Percentiles rank a stretch among this genome's conserved stretches.
These are phyloP conservation scores for Asterella californica DNA, from an alignment of 225 moss, liverwort and hornwort species.

Conservation along the genomic window DNA sequence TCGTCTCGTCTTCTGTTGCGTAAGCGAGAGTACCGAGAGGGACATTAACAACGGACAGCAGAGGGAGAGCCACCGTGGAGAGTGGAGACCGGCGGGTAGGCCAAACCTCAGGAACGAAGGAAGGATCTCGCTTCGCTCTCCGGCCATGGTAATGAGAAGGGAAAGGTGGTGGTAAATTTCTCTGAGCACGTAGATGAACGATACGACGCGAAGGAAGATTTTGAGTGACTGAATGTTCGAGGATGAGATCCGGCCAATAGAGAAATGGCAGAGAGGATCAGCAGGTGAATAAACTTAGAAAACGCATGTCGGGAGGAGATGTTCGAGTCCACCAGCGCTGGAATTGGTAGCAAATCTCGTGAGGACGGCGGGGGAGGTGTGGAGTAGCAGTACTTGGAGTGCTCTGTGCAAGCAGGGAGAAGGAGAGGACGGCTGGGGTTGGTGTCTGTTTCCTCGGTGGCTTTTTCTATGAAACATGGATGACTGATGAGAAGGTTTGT, in stretches of 20 bases:
- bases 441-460: neutral
- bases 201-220: slow-evolving; percentile 3
- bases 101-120: slow-evolving; percentile 14
- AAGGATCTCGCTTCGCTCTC: neutral
- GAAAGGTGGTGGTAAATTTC: neutral
- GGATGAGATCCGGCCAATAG: neutral
- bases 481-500: neutral
- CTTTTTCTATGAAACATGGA: slow-evolving; percentile 8
- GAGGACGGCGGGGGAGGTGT: neutral
- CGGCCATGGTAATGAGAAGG: neutral
- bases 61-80: neutral
- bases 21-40: neutral
- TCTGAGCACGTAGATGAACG: neutral
- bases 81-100: neutral
- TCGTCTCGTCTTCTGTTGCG: neutral
- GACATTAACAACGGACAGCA: slow-evolving; percentile 5
- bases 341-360: slow-evolving; percentile 2
- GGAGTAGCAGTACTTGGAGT: neutral
- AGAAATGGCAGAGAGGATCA: neutral
- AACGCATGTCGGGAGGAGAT: neutral
- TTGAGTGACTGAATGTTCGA: neutral
- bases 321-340: neutral
- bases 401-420: neutral
- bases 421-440: neutral
- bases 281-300: neutral